These are phyloP conservation scores for Lasiodiplodia sp. DNA, from an alignment of 2,329 filamentous ascomycete genomes.

Conservation along the genomic window DNA sequence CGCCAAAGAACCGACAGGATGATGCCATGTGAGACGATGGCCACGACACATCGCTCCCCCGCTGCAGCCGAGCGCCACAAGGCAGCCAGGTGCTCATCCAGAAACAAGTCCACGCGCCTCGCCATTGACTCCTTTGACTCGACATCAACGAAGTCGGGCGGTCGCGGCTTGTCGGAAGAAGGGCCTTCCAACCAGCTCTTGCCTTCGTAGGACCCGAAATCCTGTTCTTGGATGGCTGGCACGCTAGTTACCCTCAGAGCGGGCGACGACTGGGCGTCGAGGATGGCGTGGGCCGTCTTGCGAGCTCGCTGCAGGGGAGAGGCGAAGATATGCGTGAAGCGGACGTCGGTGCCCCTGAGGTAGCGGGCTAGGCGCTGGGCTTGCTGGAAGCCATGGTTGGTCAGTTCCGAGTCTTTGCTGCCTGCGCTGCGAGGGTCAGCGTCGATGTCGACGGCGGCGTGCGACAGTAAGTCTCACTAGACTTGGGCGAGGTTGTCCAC, in stretches of 20 bases:
- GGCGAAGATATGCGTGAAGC: conserved; percentile 75
- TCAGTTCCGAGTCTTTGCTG: conserved; percentile 79
- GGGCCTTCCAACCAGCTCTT: conserved; percentile 60
- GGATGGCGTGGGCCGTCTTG: conserved; percentile 73
- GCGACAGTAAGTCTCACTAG: conserved; percentile 60
- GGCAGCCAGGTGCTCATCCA: conserved; percentile 66
- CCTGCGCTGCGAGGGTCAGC: conserved; percentile 68
- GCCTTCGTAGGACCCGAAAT: conserved; percentile 77
- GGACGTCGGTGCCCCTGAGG: conserved; percentile 69
- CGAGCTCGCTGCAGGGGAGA: conserved; percentile 79
- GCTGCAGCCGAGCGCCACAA: conserved; percentile 19
- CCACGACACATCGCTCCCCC: conserved; percentile 55
- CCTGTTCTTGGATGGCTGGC: conserved; percentile 68
- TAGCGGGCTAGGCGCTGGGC: conserved; percentile 73
- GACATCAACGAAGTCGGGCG: conserved; percentile 59
- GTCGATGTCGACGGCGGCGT: not conserved
- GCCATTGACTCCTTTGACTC: conserved; percentile 75
- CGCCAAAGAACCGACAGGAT: conserved; percentile 75
- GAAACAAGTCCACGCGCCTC: conserved; percentile 68
- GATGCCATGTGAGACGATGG: conserved; percentile 83
- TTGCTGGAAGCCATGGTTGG: conserved; percentile 82
- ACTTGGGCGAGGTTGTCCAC: conserved; percentile 84
- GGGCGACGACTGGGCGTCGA: conserved; percentile 58
- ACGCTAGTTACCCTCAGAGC: conserved; percentile 11
- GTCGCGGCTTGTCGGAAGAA: conserved; percentile 43